A percentile compares a stretch with the other conserved stretches of the same genome.
phyloP scores from a whole-genome alignment of 2,329 filamentous ascomycete species.

The Beauveria varroae region DNA sequence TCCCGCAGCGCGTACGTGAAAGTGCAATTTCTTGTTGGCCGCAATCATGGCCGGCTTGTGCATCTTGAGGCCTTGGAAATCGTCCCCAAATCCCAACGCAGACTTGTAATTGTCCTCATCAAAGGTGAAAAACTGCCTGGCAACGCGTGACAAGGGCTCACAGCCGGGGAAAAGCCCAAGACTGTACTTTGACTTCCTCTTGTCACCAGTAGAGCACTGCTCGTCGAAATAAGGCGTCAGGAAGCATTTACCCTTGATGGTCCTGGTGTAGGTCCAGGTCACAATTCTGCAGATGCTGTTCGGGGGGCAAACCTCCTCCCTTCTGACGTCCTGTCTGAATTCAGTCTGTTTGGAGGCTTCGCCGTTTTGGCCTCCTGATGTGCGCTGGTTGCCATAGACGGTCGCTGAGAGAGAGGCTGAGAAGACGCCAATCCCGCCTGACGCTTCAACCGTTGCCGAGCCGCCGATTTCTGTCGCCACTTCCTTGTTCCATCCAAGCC shows the following conservation, averaged over 20 bases:
- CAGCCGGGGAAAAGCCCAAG: not conserved
- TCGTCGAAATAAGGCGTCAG: not conserved
- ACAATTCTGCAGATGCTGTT: not conserved
- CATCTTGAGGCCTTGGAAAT: not conserved
- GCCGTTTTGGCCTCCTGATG: not conserved
- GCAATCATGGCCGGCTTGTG: not conserved
- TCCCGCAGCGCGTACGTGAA: not conserved
- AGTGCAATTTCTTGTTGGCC: not conserved
- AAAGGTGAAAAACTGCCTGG: not conserved
- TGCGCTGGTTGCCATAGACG: not conserved
- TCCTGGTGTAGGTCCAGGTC: not conserved
- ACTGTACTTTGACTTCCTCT: not conserved
- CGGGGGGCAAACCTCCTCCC: not conserved
- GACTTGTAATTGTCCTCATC: not conserved
- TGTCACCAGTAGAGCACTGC: not conserved
- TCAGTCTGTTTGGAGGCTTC: not conserved
- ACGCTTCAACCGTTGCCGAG: not conserved
- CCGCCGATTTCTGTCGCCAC: not conserved
- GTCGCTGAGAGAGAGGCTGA: not conserved
- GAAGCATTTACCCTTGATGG: not conserved
- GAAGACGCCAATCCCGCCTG: not conserved
- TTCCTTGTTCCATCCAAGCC: not conserved
- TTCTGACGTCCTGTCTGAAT: not conserved
- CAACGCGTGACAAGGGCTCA: not conserved
- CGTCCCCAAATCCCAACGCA: not conserved